Percentiles rank a stretch among this genome's conserved stretches.
Conservation (phyloP, 2,329 filamentous ascomycete genomes). For the Neonectria neomacrospora region DNA sequence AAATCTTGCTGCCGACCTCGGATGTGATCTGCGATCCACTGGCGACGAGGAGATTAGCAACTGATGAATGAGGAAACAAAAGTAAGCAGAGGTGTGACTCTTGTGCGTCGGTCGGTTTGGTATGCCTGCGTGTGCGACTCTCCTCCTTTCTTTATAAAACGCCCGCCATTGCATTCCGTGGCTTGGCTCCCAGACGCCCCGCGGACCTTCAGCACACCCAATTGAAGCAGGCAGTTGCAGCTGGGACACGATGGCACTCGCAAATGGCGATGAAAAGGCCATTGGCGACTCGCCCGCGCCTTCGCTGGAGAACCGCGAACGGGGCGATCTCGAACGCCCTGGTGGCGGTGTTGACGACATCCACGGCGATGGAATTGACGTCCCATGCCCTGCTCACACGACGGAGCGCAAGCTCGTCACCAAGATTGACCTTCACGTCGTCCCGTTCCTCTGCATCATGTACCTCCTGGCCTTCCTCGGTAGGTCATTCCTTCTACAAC, state of each 20-base stretch:
- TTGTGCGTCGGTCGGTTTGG: not conserved
- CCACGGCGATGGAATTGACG: slow-evolving; percentile 35
- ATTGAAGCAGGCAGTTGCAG: slow-evolving; percentile 8
- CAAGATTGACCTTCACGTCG: slow-evolving; percentile 76
- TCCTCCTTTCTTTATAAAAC: not conserved
- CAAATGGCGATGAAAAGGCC: slow-evolving; percentile 30
- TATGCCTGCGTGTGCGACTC: not conserved
- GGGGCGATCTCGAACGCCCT: slow-evolving; percentile 37
- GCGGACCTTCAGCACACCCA: slow-evolving; percentile 6
- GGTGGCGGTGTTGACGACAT: slow-evolving; percentile 22
- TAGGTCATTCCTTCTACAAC: slow-evolving; percentile 36
- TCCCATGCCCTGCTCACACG: slow-evolving; percentile 62
- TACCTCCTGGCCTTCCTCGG: slow-evolving; percentile 77
- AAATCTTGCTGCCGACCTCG: slow-evolving; percentile 22
- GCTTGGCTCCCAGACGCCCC: not conserved
- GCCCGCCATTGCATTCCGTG: not conserved
- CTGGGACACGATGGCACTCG: slow-evolving; percentile 30
- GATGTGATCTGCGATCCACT: slow-evolving; percentile 22
- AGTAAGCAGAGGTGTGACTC: slow-evolving; percentile 7
- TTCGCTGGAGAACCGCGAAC: slow-evolving; percentile 22
- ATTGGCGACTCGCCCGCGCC: slow-evolving; percentile 35
- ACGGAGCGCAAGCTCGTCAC: slow-evolving; percentile 73
- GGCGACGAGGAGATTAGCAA: slow-evolving; percentile 23
- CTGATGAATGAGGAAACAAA: not conserved
- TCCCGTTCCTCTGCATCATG: slow-evolving; percentile 78